phyloP scores from a whole-genome alignment of 2,329 filamentous ascomycete species.

The Gremmenia infestans region DNA sequence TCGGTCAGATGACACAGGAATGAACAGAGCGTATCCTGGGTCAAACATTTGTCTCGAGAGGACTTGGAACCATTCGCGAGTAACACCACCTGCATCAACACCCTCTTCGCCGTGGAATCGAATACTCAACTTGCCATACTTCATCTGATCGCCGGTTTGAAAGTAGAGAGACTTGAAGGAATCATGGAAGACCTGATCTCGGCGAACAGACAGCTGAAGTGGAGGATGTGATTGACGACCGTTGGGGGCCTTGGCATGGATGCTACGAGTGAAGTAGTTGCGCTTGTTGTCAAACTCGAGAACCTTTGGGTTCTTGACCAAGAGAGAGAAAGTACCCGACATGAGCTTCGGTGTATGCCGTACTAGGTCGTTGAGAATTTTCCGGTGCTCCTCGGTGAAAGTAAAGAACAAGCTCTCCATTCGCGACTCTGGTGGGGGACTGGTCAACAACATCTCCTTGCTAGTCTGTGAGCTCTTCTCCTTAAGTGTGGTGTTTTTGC shows the following conservation, averaged over 20 bases:
- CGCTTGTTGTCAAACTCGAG: slow-evolving; percentile 99
- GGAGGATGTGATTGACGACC: slow-evolving; percentile 65
- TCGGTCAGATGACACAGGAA: slow-evolving; percentile 90
- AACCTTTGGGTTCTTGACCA: slow-evolving; percentile 98
- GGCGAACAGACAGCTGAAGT: slow-evolving; percentile 82
- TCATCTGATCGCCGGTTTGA: slow-evolving; percentile 95
- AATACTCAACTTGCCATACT: slow-evolving; percentile 97
- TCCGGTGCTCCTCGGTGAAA: slow-evolving; percentile 95
- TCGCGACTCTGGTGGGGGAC: slow-evolving; percentile 70
- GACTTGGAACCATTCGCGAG: slow-evolving; percentile 98
- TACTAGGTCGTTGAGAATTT: slow-evolving; percentile 96
- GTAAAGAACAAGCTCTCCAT: slow-evolving; percentile 93
- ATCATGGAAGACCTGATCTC: slow-evolving; percentile 95
- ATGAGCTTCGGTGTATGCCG: slow-evolving; percentile 96
- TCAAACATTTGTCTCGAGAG: slow-evolving; percentile 98
- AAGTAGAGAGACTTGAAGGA: slow-evolving; percentile 98
- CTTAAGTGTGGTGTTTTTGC: slow-evolving; percentile 81
- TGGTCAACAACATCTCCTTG: slow-evolving; percentile 69
- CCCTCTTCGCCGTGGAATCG: slow-evolving; percentile 97
- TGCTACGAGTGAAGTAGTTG: slow-evolving; percentile 94
- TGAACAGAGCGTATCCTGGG: slow-evolving; percentile 93
- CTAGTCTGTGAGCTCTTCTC: slow-evolving; percentile 34
- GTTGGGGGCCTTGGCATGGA: slow-evolving; percentile 71
- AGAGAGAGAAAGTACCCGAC: slow-evolving; percentile 92
- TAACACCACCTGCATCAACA: slow-evolving; percentile 95